Evolutionary conservation across 495 filamentous ascomycete genomes (phyloP).

Genomic region (Friedmanniomyces endolithicus): DNA sequence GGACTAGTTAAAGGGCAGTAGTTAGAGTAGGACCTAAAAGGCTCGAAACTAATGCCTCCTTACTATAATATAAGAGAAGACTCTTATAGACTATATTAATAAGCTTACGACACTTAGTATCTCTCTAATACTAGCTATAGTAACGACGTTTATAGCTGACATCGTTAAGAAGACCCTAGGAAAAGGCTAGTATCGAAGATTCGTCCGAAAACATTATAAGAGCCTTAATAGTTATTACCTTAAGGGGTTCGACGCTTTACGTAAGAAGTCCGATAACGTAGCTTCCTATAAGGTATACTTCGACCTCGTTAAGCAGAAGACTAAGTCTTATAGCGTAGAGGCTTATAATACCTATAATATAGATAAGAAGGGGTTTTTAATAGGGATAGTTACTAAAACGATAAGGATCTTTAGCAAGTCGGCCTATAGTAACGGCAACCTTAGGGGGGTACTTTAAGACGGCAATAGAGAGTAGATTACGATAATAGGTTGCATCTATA

Average conservation of each 20-base stretch:
- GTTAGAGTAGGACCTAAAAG: no score
- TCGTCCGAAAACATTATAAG: no score
- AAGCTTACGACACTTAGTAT: no score
- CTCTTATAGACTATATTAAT: no score
- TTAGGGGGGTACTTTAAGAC: not conserved
- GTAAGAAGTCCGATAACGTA: not conserved
- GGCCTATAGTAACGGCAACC: not conserved
- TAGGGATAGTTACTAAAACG: not conserved
- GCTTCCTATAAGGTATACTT: not conserved
- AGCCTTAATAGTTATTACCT: not conserved
- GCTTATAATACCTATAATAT: not conserved
- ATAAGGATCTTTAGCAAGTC: not conserved
- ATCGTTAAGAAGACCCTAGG: no score
- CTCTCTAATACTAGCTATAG: no score
- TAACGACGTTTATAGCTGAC: no score
- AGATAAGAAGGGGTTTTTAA: conserved; percentile 1
- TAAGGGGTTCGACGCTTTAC: not conserved
- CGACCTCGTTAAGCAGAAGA: not conserved
- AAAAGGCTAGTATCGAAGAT: no score
- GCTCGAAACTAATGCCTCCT: no score
- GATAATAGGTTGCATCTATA: not conserved
- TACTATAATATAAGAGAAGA: no score
- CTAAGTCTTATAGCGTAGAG: not conserved
- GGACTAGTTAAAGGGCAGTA: no score
- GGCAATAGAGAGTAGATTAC: conserved; percentile 1